Conservation (phyloP, 192 early-diverging fungal genomes). For the Backusella tuberculispora region DNA sequence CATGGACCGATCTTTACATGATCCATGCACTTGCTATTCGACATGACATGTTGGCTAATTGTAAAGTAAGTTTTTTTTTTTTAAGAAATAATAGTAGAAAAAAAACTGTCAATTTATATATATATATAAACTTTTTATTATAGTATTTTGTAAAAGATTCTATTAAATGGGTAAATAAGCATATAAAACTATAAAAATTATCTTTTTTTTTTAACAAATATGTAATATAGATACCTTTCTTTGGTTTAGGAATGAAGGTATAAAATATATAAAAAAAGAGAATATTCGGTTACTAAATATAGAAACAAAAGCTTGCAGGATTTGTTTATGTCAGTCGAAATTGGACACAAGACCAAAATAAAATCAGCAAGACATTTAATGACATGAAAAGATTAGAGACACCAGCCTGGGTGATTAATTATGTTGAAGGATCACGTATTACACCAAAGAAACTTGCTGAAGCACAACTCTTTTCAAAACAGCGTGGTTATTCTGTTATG, state of each 20-base stretch:
- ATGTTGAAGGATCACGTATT: conserved; percentile 59
- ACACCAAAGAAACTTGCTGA: conserved; percentile 52
- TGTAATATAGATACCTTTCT: conserved; percentile 59
- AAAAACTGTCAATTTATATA: neutral
- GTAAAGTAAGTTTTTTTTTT: conserved; percentile 45
- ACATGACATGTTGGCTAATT: conserved; percentile 54
- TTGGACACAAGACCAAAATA: conserved; percentile 55
- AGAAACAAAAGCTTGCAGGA: conserved; percentile 47
- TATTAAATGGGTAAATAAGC: conserved; percentile 53
- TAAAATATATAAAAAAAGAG: neutral
- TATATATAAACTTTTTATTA: neutral
- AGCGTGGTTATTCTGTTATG: conserved; percentile 49
- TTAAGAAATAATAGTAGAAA: neutral
- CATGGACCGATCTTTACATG: conserved; percentile 63
- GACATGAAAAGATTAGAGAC: conserved; percentile 52
- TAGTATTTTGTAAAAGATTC: conserved; percentile 69
- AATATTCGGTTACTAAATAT: neutral
- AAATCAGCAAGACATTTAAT: conserved; percentile 55
- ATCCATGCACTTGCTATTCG: conserved; percentile 56
- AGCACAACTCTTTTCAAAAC: conserved; percentile 52
- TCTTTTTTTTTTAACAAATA: neutral
- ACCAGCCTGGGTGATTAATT: conserved; percentile 59
- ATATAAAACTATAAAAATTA: neutral
- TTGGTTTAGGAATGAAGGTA: conserved; percentile 67
- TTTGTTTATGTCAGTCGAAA: conserved; percentile 62